Percentiles rank a stretch among this genome's conserved stretches.
Conservation (phyloP, 2,329 filamentous ascomycete species). For the Pyrenophora teres region DNA sequence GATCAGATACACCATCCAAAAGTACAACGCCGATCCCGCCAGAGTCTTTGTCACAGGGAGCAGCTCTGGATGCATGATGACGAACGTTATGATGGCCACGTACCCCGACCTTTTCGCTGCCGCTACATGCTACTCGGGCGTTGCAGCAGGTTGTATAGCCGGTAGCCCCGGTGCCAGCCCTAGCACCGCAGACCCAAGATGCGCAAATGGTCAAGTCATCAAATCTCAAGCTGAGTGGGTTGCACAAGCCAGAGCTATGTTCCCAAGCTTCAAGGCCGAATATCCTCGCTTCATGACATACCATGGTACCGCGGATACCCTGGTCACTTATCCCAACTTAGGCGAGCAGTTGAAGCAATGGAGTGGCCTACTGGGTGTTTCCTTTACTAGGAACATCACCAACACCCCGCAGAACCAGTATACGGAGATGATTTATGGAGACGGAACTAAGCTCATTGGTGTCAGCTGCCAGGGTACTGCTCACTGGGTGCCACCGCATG, state of each 20-base stretch:
- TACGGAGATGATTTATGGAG: conserved; percentile 35
- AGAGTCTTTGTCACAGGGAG: conserved; percentile 49
- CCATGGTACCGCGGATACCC: conserved; percentile 44
- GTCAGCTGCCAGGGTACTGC: conserved; percentile 31
- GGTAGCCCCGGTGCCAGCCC: conserved; percentile 50
- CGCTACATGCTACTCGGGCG: conserved; percentile 33
- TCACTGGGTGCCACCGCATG: conserved; percentile 30
- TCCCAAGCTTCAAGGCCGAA: conserved; percentile 44
- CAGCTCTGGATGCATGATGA: conserved; percentile 41
- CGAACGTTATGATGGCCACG: conserved; percentile 36
- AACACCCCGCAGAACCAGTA: conserved; percentile 32
- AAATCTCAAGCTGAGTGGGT: conserved; percentile 39
- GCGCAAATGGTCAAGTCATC: conserved; percentile 25
- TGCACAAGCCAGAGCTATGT: conserved; percentile 39
- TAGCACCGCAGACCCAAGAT: conserved; percentile 22
- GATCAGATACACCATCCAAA: conserved; percentile 59
- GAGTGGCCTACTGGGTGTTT: conserved; percentile 30
- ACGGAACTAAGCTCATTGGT: conserved; percentile 32
- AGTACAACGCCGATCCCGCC: conserved; percentile 57
- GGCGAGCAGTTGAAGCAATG: conserved; percentile 38
- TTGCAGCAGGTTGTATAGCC: conserved; percentile 37
- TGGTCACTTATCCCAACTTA: conserved; percentile 35
- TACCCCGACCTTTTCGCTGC: conserved; percentile 39
- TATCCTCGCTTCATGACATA: conserved; percentile 45
- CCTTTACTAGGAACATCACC: conserved; percentile 17